phyloP scores from a whole-genome alignment of 352 stramenopile genomes.

The Blastocystis sp. region DNA sequence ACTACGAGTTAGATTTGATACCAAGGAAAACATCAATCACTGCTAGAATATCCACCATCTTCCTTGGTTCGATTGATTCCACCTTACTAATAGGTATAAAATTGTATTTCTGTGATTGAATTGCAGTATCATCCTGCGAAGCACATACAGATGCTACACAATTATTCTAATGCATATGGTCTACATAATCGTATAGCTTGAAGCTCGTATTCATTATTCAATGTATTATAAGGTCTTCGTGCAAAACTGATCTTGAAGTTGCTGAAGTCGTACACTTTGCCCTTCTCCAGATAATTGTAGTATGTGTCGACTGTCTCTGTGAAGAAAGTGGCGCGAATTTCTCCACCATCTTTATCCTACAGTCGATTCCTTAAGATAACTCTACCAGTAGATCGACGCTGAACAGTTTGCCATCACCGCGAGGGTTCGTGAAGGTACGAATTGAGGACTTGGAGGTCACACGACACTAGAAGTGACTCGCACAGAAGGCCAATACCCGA shows the following conservation, averaged over 20 bases:
- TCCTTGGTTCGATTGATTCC: not conserved
- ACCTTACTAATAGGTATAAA: constrained; percentile 5
- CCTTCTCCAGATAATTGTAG: constrained; percentile 17
- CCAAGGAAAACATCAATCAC: not conserved
- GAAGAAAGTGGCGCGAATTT: constrained; percentile 48
- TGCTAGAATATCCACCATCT: constrained; percentile 22
- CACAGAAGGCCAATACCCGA: not conserved
- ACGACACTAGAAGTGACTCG: not conserved
- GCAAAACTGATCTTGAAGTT: constrained; percentile 52
- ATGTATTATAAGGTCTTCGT: not conserved
- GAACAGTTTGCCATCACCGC: constrained; percentile 53
- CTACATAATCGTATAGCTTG: not conserved
- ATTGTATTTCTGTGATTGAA: constrained; percentile 40
- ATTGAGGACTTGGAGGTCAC: constrained; percentile 11
- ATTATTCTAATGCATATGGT: not conserved
- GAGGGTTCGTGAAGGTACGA: not conserved
- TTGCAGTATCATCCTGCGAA: not conserved
- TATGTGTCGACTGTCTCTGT: constrained; percentile 33
- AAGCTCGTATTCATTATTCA: constrained; percentile 56
- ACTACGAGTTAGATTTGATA: not conserved
- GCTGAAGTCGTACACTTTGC: constrained; percentile 48
- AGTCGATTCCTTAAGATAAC: not conserved
- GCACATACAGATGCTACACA: not conserved
- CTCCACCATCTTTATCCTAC: not conserved
- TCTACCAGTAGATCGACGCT: not conserved